A percentile compares a stretch with the other conserved stretches of the same genome.
phyloP scores from a whole-genome alignment of 768 basidiomycete species.

The Boletus patriciae region DNA sequence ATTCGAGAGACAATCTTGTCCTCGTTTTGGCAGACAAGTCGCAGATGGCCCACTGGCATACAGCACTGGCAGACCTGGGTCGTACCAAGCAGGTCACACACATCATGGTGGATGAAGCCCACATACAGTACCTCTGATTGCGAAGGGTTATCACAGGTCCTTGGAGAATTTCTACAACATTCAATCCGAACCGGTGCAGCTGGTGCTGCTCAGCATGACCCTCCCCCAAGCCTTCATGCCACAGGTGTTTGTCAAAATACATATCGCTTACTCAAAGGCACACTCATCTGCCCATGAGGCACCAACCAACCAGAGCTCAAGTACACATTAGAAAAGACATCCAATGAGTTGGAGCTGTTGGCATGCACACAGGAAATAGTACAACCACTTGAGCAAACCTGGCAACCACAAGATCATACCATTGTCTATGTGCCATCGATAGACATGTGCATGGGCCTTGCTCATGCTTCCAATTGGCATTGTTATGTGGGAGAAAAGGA shows the following conservation, averaged over 20 bases:
- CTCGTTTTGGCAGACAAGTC: constrained; percentile 10
- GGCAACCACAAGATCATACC: background rate
- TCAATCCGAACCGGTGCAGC: background rate
- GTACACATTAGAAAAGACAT: constrained; percentile 3
- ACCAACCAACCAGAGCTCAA: constrained; percentile 14
- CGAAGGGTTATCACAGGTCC: constrained; percentile 7
- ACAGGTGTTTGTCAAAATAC: background rate
- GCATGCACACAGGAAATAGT: background rate
- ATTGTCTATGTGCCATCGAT: constrained; percentile 14
- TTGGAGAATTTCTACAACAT: background rate
- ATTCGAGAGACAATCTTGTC: background rate
- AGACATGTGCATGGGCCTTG: background rate
- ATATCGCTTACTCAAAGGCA: background rate
- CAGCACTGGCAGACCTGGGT: constrained; percentile 10
- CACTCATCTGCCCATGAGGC: background rate
- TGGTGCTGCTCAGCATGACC: constrained; percentile 25
- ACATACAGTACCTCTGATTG: constrained; percentile 15
- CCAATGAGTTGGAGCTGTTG: background rate
- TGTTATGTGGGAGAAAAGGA: constrained; percentile 13
- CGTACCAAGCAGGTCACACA: too few relatives aligned
- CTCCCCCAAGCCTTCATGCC: constrained; percentile 2
- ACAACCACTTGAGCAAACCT: fast-evolving
- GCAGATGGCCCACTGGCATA: constrained; percentile 1
- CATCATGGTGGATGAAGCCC: constrained; percentile 26
- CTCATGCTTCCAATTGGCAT: background rate